Evolutionary conservation across 2,329 filamentous ascomycete species (phyloP), one percentile per base, ranked within the genome.

Genomic region (Reticulascus tulasneorum): DNA sequence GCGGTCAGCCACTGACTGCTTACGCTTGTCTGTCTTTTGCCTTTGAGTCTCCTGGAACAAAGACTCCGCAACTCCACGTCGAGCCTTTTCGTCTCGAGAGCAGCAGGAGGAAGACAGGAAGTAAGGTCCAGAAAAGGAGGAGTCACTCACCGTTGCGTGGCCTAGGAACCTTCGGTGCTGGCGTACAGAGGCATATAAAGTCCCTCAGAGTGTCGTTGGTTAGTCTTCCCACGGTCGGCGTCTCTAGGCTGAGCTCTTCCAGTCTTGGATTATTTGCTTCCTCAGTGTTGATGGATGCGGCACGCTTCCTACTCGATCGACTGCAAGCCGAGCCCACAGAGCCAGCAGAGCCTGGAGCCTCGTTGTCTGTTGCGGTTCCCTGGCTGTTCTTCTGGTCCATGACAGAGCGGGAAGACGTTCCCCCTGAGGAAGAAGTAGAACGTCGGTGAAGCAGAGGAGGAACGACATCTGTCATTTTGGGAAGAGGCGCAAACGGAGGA

Each of bases 91-190:
- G 31, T 42, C 31, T 42, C 31, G 28, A 23, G 21, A 36, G 19
- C 22, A 24, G 35, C 24, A 40, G 25, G 35, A 26, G n/a, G 28
- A 26, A 30, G 23, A 32, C n/a, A n/a, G n/a, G n/a, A n/a, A n/a
- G n/a, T n/a, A n/a, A n/a, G n/a, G n/a, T n/a, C n/a, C n/a, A n/a
- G 35, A 19, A 35, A 43, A 28, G 23, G 22, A 17, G 6, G 42
- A 22, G 34, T 38, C 27, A 63, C 74, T 61, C 60, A 79, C 75
- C 74, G 51, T 79, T 79, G 29, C 75, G 64, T 36, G 75, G 75
- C 38, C 75, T 64, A 4, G 75, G 75, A 29, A 79, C 70, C 51
- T 77, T 79, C 5, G 73, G 73, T 13, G 68, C 65, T 28, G 72
- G 71, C 10, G 71, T 67, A 49, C 75, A 79, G 43, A 78, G 62